Evolutionary conservation across 1,139 yeast genomes (phyloP), one percentile per base, ranked within the genome.

Genomic region (Hyphopichia fennica): DNA sequence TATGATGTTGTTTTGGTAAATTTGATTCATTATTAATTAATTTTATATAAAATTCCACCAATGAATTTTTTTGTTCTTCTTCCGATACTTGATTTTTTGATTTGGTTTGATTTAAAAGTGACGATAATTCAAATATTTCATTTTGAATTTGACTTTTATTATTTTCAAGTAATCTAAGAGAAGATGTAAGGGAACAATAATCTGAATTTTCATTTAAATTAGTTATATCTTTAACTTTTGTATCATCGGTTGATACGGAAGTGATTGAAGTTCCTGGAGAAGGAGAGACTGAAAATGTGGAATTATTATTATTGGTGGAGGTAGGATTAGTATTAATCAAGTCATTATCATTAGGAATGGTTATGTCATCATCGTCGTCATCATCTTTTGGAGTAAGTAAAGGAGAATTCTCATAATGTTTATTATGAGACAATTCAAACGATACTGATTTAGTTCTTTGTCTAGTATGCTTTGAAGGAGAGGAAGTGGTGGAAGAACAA

Each of bases 311-410:
- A 28, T 37, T 38, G 23, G 35, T 25, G 5, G 16, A n/a, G 19
- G 30, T 14, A 27, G 37, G 19, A 34, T 41, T 19, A 28, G 22
- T 34, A 22, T 38, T 37, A 20, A 31, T 31, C 22, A 17, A 17
- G 22, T 31, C 34, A 18, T 31, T 31, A 31, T 31, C 22, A 17
- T 31, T 31, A 18, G 34, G 36, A 19, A 19, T 17, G 15, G 8
- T 25, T 25, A 35, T 48, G 14, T 54, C 56, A 37, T 54, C 60
- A 34, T 64, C 69, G 41, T 68, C 69, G 41, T 69, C 73, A 35
- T 71, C 76, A 25, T 72, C 74, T 46, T 69, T 71, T 11, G 77
- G 77, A 1, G 77, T 72, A 44, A 72, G 59, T 33, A 72, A 59
- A 7, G 75, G 75, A 41, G 71, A 61, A 45, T 53, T 54, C 30